Base-by-base conservation (phyloP, 2,329 filamentous ascomycete species). In the Aspergillus ustus region DNA sequence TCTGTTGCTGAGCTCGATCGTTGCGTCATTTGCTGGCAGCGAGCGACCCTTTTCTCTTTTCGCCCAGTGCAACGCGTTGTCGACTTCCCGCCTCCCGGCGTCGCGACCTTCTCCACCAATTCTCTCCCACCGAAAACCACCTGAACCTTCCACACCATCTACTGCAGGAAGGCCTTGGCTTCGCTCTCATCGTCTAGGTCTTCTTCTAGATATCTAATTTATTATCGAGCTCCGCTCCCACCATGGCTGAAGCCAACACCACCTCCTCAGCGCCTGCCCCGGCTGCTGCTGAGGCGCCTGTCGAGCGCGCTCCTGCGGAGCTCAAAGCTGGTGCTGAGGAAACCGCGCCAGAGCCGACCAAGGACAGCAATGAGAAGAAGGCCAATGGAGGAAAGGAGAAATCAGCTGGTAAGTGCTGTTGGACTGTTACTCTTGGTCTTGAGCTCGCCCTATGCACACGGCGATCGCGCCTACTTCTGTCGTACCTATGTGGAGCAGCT, bases 231-330 rank as follows among this genome's bases (percentile, higher is more conserved):
- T 60, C 63, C 54, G 59, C 60, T 60, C 67, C 67, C 69, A 75
- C 66, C 65, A 80, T 80, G 73, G 73, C 78, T 63, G 78, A 80
- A 60, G 73, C 75, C 60, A 73, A 73, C 53, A 70, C 73, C 67
- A 69, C 73, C 61, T 65, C 72, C 62, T 64, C 70, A 65, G 67
- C 70, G 63, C 67, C 73, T 60, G 69, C 66, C 53, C 59, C 71
- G 56, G 71, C 70, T 61, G 69, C 69, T 63, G 70, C 63, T 63
- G 73, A 77, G 67, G 66, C 69, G 55, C 28, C 57, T 25, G 66
- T 65, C 51, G 73, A 74, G 72, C 73, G 64, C 67, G 67, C 66
- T 62, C 62, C 68, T 61, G 65, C 68, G 62, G 72, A 75, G 59
- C 40, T 68, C 53, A 67, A 72, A 61, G 61, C 62, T 48, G 62